These are phyloP conservation scores for Rhizopogon vesiculosus DNA, from an alignment of 768 basidiomycete genomes.

Conservation along the genomic window DNA sequence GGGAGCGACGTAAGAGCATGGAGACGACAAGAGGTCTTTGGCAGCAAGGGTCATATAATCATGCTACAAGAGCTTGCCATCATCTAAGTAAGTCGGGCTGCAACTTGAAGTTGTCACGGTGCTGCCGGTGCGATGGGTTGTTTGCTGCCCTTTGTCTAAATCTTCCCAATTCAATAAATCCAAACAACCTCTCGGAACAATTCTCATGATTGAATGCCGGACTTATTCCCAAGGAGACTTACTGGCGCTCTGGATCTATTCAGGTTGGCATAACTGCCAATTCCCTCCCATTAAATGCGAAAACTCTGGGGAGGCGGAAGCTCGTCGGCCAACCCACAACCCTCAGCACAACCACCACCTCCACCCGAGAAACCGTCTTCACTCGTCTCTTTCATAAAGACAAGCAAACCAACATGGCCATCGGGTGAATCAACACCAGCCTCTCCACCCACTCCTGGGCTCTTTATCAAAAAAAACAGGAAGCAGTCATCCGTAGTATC, in stretches of 20 bases:
- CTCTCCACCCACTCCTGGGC: constrained; percentile 25
- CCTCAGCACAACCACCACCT: constrained; percentile 15
- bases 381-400: constrained; percentile 16
- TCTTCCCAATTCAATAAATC: not conserved
- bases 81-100: no score
- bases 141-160: not conserved
- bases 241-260: not conserved
- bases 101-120: no score
- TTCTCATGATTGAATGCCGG: not conserved
- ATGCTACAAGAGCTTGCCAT: no score
- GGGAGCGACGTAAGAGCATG: no score
- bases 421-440: constrained; percentile 35
- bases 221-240: not conserved
- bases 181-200: not conserved
- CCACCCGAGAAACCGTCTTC: constrained; percentile 17
- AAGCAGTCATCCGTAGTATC: constrained; percentile 22
- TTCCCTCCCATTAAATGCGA: constrained; percentile 50
- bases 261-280: not conserved
- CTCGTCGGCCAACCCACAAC: constrained; percentile 24
- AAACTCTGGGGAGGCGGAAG: constrained; percentile 50
- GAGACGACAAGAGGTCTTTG: no score
- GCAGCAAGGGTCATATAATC: no score
- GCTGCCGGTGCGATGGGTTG: not conserved
- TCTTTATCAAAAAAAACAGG: constrained; percentile 53
- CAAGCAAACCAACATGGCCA: constrained; percentile 40